Evolutionary conservation across 2,329 filamentous ascomycete genomes (phyloP), one percentile per base, ranked within the genome.

Genomic region (Phialophora tarda): DNA sequence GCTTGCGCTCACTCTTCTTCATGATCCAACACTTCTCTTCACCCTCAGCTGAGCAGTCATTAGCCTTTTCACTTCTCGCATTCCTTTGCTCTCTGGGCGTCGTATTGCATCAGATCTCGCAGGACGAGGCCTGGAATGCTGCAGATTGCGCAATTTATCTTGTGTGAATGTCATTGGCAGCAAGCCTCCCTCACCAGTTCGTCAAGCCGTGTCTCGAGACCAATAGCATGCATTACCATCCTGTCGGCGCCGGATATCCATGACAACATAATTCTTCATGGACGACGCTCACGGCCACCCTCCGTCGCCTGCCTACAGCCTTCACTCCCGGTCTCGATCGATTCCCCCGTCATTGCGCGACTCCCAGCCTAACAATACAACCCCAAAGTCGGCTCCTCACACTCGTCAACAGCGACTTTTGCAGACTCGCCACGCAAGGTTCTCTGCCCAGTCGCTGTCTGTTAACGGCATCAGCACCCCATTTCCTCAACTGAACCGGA

Each of bases 401-500:
- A 66, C 57, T 32, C 67, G 66, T 30, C 71, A 73, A 57, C 69
- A 71, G 62, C 59, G 69, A 21, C 59, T 72, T 4, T 48, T 73
- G 34, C 67, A 69, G 24, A 67, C 64, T 53, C 71, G 71, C 28
- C 67, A 73, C 67, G 67, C 70, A 10, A 63, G 68, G 24, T 72
- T 73, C 59, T 65, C 70, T 12, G 71, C 67, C 4, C 71, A 71
- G 56, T 68, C 63, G 21, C 58, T 71, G 14, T 72, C 69, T n/a
- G 61, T 71, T 26, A 68, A 69, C 28, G 62, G 65, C 57, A 67
- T 73, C 60, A 70, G 60, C 56, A 60, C 57, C 28, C 64, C 66
- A 24, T 68, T 71, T 54, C 63, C 69, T 26, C 62, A 64, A 28
- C 48, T 70, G 48, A 68, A 63, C 50, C 61, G 63, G 54, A 61